Percentiles rank a stretch among this genome's conserved stretches.
Evolutionary conservation across 1,284 basidiomycete genomes (phyloP).

Genomic region (Irpex lacteus): DNA sequence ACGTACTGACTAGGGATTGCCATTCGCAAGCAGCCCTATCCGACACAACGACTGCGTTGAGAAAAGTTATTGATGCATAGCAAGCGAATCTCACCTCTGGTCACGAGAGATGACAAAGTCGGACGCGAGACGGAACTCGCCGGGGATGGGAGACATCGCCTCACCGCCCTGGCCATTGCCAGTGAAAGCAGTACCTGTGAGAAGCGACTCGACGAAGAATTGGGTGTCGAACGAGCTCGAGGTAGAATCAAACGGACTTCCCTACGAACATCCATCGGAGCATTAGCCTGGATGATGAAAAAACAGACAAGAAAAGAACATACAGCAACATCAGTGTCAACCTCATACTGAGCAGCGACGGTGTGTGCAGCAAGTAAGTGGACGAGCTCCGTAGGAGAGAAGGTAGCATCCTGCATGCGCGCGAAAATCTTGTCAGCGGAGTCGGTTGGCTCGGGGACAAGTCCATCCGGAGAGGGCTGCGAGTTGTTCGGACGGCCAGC

Average conservation of each 20-base stretch:
- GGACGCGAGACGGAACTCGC: conserved; percentile 12
- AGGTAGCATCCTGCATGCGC: conserved; percentile 18
- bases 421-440: conserved; percentile 11
- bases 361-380: conserved; percentile 37
- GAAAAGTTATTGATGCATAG: neutral
- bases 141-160: conserved; percentile 4
- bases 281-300: neutral
- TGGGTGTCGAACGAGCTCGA: conserved; percentile 5
- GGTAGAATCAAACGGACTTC: conserved; percentile 18
- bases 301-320: neutral
- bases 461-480: conserved; percentile 14
- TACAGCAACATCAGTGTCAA: conserved; percentile 32
- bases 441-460: conserved; percentile 17
- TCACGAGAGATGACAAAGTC: conserved; percentile 12
- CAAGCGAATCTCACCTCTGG: neutral
- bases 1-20: conserved; percentile 13
- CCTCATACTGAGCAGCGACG: conserved; percentile 35
- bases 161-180: conserved; percentile 23
- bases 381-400: conserved; percentile 35
- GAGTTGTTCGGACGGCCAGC: conserved; percentile 24
- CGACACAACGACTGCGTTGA: neutral
- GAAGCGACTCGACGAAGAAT: conserved; percentile 21
- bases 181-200: conserved; percentile 31
- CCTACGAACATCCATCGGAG: conserved; percentile 10
- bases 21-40: conserved; percentile 12